Evolutionary conservation across 2,329 filamentous ascomycete species (phyloP), one percentile per base, ranked within the genome.

Genomic region (Cladosporium colombiae): DNA sequence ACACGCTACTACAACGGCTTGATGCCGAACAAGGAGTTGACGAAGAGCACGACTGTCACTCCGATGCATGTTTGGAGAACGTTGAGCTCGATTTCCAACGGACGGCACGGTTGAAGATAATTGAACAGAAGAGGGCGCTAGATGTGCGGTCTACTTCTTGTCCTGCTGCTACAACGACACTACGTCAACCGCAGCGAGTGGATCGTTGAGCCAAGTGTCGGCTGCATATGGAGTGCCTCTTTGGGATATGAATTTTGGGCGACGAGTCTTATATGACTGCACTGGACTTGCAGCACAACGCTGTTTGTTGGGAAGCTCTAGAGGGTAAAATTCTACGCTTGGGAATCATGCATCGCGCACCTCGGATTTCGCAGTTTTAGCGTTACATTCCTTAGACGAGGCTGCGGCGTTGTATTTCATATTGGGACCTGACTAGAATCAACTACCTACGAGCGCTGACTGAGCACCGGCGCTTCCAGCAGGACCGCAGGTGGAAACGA

Each of bases 81-180:
- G 31, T 56, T 35, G 31, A 56, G 18, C n/a, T 25, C 33, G n/a
- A 37, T 10, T 11, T 13, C 5, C 27, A 55, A 13, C 11, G 27
- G 10, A 5, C 27, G 3, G n/a, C 14, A 2, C 52, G 31, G 18
- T 3, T 21, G 18, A 18, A 55, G 31, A 21, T 31, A 7, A 18
- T 55, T 8, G n/a, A 55, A 21, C 27, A 18, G 18, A 29, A 33
- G 8, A 29, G n/a, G 3, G n/a, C 2, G 3, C 1, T 55, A 29
- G 52, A 55, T 33, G 16, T 55, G 29, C 52, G 52, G 16, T 55
- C 52, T 8, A 55, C 27, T 8, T 55, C 52, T 55, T 55, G 52
- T 21, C 52, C 52, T 33, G 25, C 52, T 55, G n/a, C 31, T 6
- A 13, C 52, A 4, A 21, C n/a, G n/a, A 23, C 40, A 1, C 21